A percentile compares a stretch with the other conserved stretches of the same genome.
Evolutionary conservation across 2,329 filamentous ascomycete genomes (phyloP).

Genomic region (Hymenoscyphus albidus): DNA sequence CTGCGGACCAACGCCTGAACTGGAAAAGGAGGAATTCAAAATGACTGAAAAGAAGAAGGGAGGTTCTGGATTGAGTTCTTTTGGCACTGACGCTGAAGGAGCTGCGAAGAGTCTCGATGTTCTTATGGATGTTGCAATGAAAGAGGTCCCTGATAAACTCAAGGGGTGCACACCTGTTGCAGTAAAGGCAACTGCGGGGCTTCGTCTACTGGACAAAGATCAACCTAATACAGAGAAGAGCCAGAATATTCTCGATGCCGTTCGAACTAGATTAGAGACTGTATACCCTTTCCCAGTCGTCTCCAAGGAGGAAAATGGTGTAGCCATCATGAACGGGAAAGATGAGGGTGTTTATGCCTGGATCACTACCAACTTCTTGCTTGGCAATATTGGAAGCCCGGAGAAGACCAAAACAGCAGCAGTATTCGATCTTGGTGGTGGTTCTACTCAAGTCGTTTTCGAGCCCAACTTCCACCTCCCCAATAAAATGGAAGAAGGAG

Average conservation of each 20-base stretch:
- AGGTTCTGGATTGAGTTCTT: constrained; percentile 73
- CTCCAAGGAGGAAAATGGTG: constrained; percentile 76
- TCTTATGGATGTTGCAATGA: constrained; percentile 81
- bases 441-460: constrained; percentile 98
- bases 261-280: constrained; percentile 78
- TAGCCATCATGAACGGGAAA: constrained; percentile 95
- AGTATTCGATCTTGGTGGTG: constrained; percentile 92
- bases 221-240: constrained; percentile 66
- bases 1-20: constrained; percentile 89
- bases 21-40: constrained; percentile 89
- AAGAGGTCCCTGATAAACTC: constrained; percentile 79
- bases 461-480: constrained; percentile 94
- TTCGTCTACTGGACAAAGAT: constrained; percentile 62
- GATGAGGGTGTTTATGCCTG: constrained; percentile 98
- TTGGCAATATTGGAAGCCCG: constrained; percentile 93
- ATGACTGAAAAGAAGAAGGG: constrained; percentile 85
- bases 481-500: constrained; percentile 77
- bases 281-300: constrained; percentile 94
- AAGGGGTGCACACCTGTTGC: constrained; percentile 90
- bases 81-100: constrained; percentile 77
- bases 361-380: constrained; percentile 98
- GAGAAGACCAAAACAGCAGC: constrained; percentile 89
- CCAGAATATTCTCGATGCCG: constrained; percentile 78
- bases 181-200: constrained; percentile 95
- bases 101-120: constrained; percentile 87